phyloP scores from a whole-genome alignment of 306 rosid species.

The Sicyos baderoa region DNA sequence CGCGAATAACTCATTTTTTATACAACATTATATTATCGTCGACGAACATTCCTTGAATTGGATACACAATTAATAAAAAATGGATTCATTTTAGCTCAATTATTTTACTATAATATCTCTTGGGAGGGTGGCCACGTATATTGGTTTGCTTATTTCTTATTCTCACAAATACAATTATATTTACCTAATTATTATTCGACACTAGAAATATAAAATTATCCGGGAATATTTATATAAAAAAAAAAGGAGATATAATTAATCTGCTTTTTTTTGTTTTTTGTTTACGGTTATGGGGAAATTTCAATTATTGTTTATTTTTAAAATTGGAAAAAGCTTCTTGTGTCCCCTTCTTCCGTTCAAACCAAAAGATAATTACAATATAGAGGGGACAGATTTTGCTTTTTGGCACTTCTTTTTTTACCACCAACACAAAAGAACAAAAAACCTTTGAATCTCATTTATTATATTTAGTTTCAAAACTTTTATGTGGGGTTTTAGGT shows the following conservation, averaged over 20 bases:
- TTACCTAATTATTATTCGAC: background rate
- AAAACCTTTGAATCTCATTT: too few relatives aligned
- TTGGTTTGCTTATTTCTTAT: too few relatives aligned
- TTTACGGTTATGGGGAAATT: background rate
- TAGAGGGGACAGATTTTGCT: too few relatives aligned
- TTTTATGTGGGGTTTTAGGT: too few relatives aligned
- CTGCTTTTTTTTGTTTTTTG: background rate
- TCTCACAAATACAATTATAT: too few relatives aligned
- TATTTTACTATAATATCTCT: background rate
- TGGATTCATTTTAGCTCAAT: background rate
- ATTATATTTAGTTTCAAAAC: too few relatives aligned
- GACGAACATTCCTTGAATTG: slow-evolving; percentile 15
- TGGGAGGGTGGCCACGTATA: too few relatives aligned
- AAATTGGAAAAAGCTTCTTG: background rate
- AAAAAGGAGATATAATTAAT: too few relatives aligned
- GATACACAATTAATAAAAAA: background rate
- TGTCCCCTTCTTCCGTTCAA: background rate
- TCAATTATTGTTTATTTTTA: background rate
- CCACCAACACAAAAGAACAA: too few relatives aligned
- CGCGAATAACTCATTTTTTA: background rate
- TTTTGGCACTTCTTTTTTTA: too few relatives aligned
- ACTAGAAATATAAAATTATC: background rate
- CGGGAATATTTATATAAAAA: too few relatives aligned
- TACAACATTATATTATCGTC: background rate
- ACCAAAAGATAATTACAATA: too few relatives aligned